phyloP scores from a whole-genome alignment of 1,284 basidiomycete species.

The Ceratobasidium papillatum region DNA sequence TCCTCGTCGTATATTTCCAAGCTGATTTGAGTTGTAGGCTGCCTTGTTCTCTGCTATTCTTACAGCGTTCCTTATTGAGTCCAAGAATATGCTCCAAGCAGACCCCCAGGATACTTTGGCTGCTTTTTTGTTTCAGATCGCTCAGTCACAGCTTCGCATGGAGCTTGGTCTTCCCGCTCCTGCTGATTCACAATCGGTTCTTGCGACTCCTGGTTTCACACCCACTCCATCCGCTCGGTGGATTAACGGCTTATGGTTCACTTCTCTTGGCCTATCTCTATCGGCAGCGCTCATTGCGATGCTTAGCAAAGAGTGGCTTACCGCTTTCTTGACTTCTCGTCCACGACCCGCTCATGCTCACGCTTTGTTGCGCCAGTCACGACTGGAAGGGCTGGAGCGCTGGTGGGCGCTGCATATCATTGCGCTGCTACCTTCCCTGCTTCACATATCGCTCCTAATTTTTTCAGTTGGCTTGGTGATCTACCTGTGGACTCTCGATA shows the following conservation, averaged over 20 bases:
- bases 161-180: too few relatives aligned
- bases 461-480: background rate
- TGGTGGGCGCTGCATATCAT: slow-evolving; percentile 5
- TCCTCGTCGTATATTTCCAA: background rate
- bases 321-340: background rate
- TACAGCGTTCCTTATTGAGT: slow-evolving; percentile 6
- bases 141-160: too few relatives aligned
- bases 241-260: slow-evolving; percentile 20
- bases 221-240: background rate
- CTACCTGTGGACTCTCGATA: slow-evolving; percentile 4
- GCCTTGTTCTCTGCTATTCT: slow-evolving; percentile 16
- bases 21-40: background rate
- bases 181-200: too few relatives aligned
- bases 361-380: background rate
- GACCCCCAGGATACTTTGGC: background rate
- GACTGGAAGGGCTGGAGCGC: background rate
- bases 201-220: background rate
- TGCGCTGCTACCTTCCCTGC: slow-evolving; percentile 1
- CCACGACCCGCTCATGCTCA: background rate
- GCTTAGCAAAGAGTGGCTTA: slow-evolving; percentile 9
- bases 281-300: background rate
- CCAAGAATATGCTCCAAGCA: background rate
- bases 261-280: slow-evolving; percentile 5
- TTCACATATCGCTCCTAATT: slow-evolving; percentile 3
- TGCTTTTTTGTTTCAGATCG: background rate